A percentile compares a stretch with the other conserved stretches of the same genome.
Evolutionary conservation across 2,329 filamentous ascomycete species (phyloP).

Genomic region (Trichophyton rubrum): DNA sequence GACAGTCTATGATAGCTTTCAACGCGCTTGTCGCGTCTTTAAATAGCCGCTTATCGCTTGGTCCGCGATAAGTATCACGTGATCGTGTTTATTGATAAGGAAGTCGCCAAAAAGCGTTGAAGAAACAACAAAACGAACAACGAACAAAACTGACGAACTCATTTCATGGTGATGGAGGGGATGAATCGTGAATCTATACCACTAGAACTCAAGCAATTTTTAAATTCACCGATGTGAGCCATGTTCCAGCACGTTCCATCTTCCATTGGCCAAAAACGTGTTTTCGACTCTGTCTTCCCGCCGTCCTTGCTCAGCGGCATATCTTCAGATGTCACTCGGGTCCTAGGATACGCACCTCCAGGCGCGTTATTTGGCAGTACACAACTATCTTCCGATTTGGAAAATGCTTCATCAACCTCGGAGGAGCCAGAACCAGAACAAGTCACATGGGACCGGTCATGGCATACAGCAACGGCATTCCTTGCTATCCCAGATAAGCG

Average conservation of each 20-base stretch:
- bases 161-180: neutral
- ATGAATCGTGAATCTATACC: neutral
- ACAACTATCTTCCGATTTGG: neutral
- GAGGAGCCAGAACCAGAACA: slow-evolving; percentile 19
- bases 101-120: neutral
- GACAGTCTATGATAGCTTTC: too few relatives aligned
- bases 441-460: slow-evolving; percentile 29
- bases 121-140: neutral
- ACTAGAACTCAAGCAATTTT: neutral
- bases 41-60: slow-evolving; percentile 4
- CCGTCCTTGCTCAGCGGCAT: slow-evolving; percentile 25
- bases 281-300: slow-evolving; percentile 35
- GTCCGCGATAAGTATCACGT: neutral
- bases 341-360: slow-evolving; percentile 14
- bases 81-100: slow-evolving; percentile 1
- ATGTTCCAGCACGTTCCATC: slow-evolving; percentile 13
- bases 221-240: slow-evolving; percentile 2
- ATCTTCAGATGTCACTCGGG: slow-evolving; percentile 17
- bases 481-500: slow-evolving; percentile 27
- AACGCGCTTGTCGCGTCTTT: slow-evolving; percentile 3
- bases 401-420: neutral
- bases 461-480: slow-evolving; percentile 30
- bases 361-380: slow-evolving; percentile 11
- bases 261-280: slow-evolving; percentile 24
- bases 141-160: neutral